Percentiles rank a stretch among this genome's conserved stretches.
Evolutionary conservation across 2,329 filamentous ascomycete genomes (phyloP).

Genomic region (Monosporascus sp.): DNA sequence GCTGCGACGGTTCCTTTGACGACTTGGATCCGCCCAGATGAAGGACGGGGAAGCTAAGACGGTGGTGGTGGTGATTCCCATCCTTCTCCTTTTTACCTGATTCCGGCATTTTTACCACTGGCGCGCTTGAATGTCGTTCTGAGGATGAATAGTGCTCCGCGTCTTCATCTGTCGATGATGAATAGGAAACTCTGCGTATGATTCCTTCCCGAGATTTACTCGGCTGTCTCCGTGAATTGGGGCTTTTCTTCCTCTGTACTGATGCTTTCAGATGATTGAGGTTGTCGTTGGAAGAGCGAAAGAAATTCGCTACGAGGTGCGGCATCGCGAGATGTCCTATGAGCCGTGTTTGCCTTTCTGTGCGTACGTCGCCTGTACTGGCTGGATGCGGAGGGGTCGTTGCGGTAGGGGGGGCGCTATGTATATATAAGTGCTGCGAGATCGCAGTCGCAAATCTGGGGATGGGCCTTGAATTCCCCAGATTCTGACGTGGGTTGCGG

Average conservation of each 20-base stretch:
- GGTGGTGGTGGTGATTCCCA: conserved; percentile 19
- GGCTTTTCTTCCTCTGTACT: conserved; percentile 27
- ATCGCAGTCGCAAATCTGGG: not conserved
- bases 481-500: not conserved
- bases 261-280: conserved; percentile 44
- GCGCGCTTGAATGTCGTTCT: conserved; percentile 11
- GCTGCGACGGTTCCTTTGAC: conserved; percentile 35
- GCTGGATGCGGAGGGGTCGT: conserved; percentile 3
- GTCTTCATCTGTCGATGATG: conserved; percentile 32
- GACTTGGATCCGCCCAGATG: conserved; percentile 35
- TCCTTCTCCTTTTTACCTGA: conserved; percentile 37
- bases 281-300: conserved; percentile 52
- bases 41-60: conserved; percentile 34
- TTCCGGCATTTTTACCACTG: conserved; percentile 32
- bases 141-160: conserved; percentile 23
- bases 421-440: not conserved
- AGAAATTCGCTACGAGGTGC: conserved; percentile 53
- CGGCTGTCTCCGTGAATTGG: conserved; percentile 16
- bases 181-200: conserved; percentile 31
- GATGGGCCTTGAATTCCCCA: not conserved
- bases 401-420: conserved; percentile 7
- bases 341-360: conserved; percentile 8
- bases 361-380: conserved; percentile 1
- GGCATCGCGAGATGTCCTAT: conserved; percentile 41
- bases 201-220: conserved; percentile 25